Evolutionary conservation across 1,284 basidiomycete species (phyloP).

Genomic region (Austroboletus novae-zelandiae): DNA sequence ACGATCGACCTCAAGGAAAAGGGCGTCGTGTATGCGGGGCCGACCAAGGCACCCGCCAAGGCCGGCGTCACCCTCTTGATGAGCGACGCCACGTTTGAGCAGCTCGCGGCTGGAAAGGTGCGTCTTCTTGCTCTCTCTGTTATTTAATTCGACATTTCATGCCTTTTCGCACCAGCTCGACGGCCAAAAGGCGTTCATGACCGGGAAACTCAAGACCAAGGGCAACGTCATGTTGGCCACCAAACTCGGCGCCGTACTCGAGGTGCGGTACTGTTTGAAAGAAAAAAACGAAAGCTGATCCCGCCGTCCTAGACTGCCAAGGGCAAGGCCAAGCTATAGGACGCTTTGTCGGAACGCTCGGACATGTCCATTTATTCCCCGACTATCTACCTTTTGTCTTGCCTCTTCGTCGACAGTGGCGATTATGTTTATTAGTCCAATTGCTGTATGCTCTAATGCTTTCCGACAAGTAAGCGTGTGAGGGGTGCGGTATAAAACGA

Average conservation of each 20-base stretch:
- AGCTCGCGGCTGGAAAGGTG: constrained; percentile 71
- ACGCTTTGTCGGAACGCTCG: too few species aligned
- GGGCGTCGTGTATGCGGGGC: constrained; percentile 78
- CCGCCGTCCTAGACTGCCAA: constrained; percentile 32
- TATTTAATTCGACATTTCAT: too few species aligned
- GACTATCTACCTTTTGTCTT: too few species aligned
- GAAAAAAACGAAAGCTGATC: too few species aligned
- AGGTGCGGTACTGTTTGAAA: constrained; percentile 43
- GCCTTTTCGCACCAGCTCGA: constrained; percentile 48
- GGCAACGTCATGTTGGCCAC: constrained; percentile 89
- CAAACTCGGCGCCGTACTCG: constrained; percentile 81
- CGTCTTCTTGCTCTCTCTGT: too few species aligned
- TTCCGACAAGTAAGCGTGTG: too few species aligned
- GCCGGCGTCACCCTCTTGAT: constrained; percentile 78
- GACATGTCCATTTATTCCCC: not conserved
- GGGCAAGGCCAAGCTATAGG: constrained; percentile 37
- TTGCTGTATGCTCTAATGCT: too few species aligned
- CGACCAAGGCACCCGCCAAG: constrained; percentile 66
- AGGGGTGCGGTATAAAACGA: constrained; percentile 13
- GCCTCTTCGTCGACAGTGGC: constrained; percentile 9
- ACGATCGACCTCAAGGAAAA: constrained; percentile 97
- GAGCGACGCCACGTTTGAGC: constrained; percentile 65
- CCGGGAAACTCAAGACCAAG: constrained; percentile 83
- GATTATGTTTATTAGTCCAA: constrained; percentile 16
- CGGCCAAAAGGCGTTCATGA: constrained; percentile 94